These are phyloP conservation scores for Suillus lakei DNA, from an alignment of 768 basidiomycete genomes.

Conservation along the genomic window DNA sequence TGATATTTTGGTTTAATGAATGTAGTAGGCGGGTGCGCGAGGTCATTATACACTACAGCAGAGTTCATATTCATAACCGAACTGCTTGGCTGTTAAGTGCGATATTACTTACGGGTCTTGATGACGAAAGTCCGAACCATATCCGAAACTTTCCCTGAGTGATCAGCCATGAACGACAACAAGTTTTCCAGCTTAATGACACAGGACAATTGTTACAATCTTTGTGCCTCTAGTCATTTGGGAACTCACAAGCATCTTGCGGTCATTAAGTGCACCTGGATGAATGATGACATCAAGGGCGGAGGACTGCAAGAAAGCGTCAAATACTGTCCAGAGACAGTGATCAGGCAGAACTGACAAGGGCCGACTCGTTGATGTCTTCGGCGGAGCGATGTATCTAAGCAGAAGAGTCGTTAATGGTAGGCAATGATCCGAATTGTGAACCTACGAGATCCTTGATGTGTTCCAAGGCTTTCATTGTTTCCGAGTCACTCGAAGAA, in stretches of 20 bases:
- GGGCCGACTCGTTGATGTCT: conserved; percentile 32
- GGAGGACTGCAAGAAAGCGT: conserved; percentile 48
- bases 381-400: conserved; percentile 34
- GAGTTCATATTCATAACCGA: conserved; percentile 5
- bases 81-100: not conserved
- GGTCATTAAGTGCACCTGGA: conserved; percentile 70
- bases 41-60: conserved; percentile 74
- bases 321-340: not conserved
- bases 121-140: conserved; percentile 44
- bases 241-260: conserved; percentile 70
- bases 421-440: not conserved
- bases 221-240: not conserved
- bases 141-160: conserved; percentile 51
- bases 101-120: conserved; percentile 53
- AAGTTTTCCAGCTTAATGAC: conserved; percentile 68
- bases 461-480: conserved; percentile 28
- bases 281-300: conserved; percentile 64
- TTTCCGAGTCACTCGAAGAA: conserved; percentile 19
- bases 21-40: conserved; percentile 80
- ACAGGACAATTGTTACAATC: not conserved
- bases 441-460: conserved; percentile 33
- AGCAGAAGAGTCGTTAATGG: not conserved
- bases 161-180: conserved; percentile 62
- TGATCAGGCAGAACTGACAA: conserved; percentile 20
- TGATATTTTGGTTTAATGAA: conserved; percentile 65